A percentile compares a stretch with the other conserved stretches of the same genome.
phyloP scores from a whole-genome alignment of 75 land plant species.

The Pinus taeda region DNA sequence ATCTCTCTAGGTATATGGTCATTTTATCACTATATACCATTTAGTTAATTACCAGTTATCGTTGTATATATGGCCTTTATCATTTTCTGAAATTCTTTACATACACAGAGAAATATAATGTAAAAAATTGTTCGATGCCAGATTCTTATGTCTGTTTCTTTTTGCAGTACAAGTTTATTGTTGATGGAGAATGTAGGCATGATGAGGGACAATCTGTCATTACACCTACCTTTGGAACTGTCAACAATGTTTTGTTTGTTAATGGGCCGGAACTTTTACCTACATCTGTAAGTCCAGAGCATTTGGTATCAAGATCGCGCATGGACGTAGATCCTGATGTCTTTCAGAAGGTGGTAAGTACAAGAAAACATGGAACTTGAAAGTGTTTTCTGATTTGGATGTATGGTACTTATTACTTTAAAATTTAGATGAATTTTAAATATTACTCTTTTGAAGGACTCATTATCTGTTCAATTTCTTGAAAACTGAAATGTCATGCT shows the following conservation, averaged over 20 bases:
- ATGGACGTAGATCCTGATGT: slow-evolving; percentile 88
- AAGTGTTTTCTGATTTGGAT: not conserved
- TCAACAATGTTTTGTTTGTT: slow-evolving; percentile 63
- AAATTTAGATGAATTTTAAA: not conserved
- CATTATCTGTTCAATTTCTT: not conserved
- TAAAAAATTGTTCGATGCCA: no score
- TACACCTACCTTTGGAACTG: slow-evolving; percentile 61
- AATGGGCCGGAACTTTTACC: slow-evolving; percentile 33
- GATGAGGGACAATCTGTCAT: slow-evolving; percentile 63
- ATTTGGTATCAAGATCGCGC: slow-evolving; percentile 27
- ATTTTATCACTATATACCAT: no score
- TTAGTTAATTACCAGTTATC: no score
- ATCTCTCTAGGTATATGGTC: no score
- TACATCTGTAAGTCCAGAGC: slow-evolving; percentile 21
- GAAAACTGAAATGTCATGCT: not conserved
- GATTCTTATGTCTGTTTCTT: not conserved
- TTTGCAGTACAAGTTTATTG: slow-evolving; percentile 88
- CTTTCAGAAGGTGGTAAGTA: slow-evolving; percentile 50
- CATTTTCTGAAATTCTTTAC: no score
- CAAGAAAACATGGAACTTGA: not conserved
- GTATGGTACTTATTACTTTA: not conserved
- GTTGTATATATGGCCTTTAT: no score
- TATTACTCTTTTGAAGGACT: not conserved
- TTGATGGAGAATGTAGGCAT: slow-evolving; percentile 94
- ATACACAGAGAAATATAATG: no score